Conservation (phyloP, 345 rosid species). For the Gossypium ekmanianum region DNA sequence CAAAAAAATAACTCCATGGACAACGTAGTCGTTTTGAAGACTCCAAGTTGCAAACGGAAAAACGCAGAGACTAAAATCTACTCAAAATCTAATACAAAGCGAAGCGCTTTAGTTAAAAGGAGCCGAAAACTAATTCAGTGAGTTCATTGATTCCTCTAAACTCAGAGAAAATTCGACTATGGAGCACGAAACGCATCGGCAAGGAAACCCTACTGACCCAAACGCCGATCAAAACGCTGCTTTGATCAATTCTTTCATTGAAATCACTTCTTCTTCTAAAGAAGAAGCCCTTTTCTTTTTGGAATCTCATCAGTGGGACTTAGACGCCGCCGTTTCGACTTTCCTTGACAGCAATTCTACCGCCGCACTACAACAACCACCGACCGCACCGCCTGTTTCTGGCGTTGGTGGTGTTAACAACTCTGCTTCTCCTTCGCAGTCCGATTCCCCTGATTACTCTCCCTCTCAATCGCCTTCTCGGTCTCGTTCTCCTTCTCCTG, state of each 20-base stretch:
- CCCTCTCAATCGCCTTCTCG: conserved; percentile 59
- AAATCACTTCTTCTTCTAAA: conserved; percentile 77
- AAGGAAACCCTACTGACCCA: conserved; percentile 17
- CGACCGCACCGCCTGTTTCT: conserved; percentile 20
- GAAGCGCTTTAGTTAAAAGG: background rate
- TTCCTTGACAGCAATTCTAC: conserved; percentile 59
- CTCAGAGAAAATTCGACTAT: conserved; percentile 10
- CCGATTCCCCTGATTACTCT: too few species aligned
- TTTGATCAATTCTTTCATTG: conserved; percentile 63
- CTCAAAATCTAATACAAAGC: background rate
- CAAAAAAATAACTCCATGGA: too few species aligned
- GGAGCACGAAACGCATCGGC: conserved; percentile 30
- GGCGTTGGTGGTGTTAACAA: conserved; percentile 14
- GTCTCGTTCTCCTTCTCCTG: conserved; percentile 60
- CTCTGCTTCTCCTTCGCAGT: conserved; percentile 19
- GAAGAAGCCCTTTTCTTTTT: conserved; percentile 85
- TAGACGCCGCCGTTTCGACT: conserved; percentile 88
- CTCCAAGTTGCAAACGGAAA: background rate
- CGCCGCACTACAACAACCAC: conserved; percentile 6
- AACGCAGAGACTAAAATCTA: background rate
- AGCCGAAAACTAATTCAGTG: too few species aligned
- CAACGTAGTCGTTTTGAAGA: background rate
- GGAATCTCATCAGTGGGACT: conserved; percentile 84
- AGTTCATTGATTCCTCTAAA: too few species aligned
- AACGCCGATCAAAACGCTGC: conserved; percentile 16